phyloP scores from a whole-genome alignment of 192 early-diverging fungal genomes.

The Linderina pennispora region DNA sequence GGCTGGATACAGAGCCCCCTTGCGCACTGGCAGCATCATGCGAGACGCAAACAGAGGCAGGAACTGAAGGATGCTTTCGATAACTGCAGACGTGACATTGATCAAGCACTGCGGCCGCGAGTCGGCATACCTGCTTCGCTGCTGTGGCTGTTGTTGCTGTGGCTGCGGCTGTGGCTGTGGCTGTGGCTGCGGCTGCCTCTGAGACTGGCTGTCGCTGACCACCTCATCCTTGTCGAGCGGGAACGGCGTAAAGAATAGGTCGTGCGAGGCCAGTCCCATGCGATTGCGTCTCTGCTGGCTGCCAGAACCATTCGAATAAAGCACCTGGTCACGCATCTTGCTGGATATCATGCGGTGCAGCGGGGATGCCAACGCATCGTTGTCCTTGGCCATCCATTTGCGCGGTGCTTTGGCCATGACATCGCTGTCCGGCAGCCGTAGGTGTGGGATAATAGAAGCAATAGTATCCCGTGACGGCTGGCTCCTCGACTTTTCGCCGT shows the following conservation, averaged over 20 bases:
- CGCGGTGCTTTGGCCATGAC: slow-evolving; percentile 11
- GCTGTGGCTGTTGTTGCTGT: too few species aligned
- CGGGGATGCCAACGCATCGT: slow-evolving; percentile 33
- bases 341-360: slow-evolving; percentile 32
- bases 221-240: background rate
- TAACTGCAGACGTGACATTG: slow-evolving; percentile 26
- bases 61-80: slow-evolving; percentile 31
- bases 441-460: slow-evolving; percentile 1
- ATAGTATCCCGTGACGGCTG: background rate
- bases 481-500: background rate
- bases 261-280: slow-evolving; percentile 8
- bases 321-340: background rate
- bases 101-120: slow-evolving; percentile 34
- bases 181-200: too few species aligned
- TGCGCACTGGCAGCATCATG: slow-evolving; percentile 50
- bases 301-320: background rate
- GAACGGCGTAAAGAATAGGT: slow-evolving; percentile 40
- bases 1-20: slow-evolving; percentile 45
- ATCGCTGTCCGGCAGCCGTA: slow-evolving; percentile 11
- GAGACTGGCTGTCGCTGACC: background rate
- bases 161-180: too few species aligned
- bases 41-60: slow-evolving; percentile 43
- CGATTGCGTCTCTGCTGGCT: too few species aligned
- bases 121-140: background rate
- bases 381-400: slow-evolving; percentile 30